phyloP scores from a whole-genome alignment of 2,329 filamentous ascomycete genomes.

The Emmonsiellopsis sp. region DNA sequence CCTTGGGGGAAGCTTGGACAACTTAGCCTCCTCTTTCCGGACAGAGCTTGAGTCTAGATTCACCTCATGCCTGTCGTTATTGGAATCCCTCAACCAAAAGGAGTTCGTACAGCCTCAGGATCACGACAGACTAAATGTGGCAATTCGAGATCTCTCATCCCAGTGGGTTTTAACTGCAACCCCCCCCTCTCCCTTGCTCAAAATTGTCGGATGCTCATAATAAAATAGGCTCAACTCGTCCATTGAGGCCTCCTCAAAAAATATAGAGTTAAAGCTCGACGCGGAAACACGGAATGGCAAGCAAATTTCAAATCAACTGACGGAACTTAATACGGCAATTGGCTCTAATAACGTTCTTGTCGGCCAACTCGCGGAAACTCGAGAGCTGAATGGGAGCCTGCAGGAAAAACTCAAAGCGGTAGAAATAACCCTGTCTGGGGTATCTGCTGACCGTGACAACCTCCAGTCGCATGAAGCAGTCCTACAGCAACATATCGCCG shows the following conservation, averaged over 20 bases:
- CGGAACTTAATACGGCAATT: constrained; percentile 13
- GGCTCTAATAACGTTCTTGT: constrained; percentile 13
- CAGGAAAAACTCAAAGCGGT: constrained; percentile 14
- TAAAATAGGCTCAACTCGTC: constrained; percentile 16
- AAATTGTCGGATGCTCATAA: neutral
- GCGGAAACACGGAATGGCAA: constrained; percentile 9
- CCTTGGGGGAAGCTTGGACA: neutral
- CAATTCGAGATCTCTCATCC: constrained; percentile 11
- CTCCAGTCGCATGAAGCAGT: constrained; percentile 12
- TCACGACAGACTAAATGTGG: constrained; percentile 3
- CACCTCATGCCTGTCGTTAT: constrained; percentile 5
- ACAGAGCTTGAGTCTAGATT: constrained; percentile 4
- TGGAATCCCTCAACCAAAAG: constrained; percentile 2
- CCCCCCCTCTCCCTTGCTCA: neutral
- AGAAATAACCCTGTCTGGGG: constrained; percentile 13
- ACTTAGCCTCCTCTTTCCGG: constrained; percentile 3
- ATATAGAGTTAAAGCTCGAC: constrained; percentile 12
- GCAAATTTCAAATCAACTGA: constrained; percentile 15
- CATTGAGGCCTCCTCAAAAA: constrained; percentile 9
- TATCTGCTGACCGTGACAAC: neutral
- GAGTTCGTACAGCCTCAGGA: neutral
- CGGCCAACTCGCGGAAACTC: constrained; percentile 16
- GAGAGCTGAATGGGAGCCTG: constrained; percentile 13
- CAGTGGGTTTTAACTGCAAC: constrained; percentile 16
- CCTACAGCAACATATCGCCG: constrained; percentile 22